Conservation (phyloP, 108 stramenopile species). For the Cyclotella sp. region DNA sequence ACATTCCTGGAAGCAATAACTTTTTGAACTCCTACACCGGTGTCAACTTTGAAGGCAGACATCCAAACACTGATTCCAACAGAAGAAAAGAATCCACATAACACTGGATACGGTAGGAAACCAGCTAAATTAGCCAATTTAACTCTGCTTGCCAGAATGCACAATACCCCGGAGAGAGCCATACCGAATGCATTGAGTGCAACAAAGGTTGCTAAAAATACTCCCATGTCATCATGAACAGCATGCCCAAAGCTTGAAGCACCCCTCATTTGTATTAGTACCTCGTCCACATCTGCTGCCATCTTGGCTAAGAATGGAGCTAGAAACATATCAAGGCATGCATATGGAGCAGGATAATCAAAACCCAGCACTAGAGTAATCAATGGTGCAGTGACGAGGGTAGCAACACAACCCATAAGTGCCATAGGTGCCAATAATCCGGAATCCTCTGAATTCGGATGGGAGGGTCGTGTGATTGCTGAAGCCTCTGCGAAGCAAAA, state of each 20-base stretch:
- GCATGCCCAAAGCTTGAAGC: constrained; percentile 26
- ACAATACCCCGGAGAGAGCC: constrained; percentile 47
- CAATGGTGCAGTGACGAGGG: constrained; percentile 26
- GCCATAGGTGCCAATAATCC: constrained; percentile 48
- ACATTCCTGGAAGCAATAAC: constrained; percentile 53
- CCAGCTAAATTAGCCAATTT: constrained; percentile 72
- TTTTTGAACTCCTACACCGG: constrained; percentile 33
- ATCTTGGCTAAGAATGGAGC: constrained; percentile 76
- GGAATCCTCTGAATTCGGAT: constrained; percentile 7
- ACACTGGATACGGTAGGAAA: constrained; percentile 70
- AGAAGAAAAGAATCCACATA: constrained; percentile 83
- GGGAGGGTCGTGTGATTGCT: constrained; percentile 67
- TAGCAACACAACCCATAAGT: constrained; percentile 36
- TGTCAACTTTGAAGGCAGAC: constrained; percentile 66
- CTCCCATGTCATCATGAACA: constrained; percentile 30
- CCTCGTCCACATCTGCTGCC: constrained; percentile 61
- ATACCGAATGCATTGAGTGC: constrained; percentile 64
- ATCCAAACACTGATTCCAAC: constrained; percentile 76
- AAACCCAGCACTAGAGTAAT: constrained; percentile 24
- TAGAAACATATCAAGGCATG: constrained; percentile 66
- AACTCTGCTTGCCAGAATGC: constrained; percentile 60
- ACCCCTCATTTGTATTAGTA: constrained; percentile 28
- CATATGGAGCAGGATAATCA: constrained; percentile 45
- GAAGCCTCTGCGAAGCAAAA: constrained; percentile 74
- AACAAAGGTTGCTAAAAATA: constrained; percentile 69